Evolutionary conservation across 208 protist species (phyloP), one percentile per base, ranked within the genome.

Genomic region (Leishmania tropica): DNA sequence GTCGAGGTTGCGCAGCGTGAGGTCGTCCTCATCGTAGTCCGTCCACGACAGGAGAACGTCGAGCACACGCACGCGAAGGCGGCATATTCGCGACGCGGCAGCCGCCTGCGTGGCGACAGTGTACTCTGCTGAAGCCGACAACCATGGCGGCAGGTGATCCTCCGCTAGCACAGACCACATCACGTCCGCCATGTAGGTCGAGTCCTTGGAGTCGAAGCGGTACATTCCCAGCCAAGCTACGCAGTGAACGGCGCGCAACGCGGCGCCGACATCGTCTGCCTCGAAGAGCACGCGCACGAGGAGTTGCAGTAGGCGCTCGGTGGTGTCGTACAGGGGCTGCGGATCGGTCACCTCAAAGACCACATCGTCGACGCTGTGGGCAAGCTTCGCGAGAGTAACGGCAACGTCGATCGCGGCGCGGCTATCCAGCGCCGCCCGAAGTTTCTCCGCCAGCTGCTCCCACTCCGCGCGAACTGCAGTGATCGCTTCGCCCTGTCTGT

Each of bases 1-100:
- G 72, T 97, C 94, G 5, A 96, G 75, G 80, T 95, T 93, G 48
- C 90, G 87, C 79, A 97, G 85, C 42, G 94, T 97, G 6, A 84
- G 87, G 3, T 76, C 85, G 5, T 94, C 88, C 31, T 81, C 74
- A 76, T 97, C 94, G 84, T 97, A 94, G 80, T 97, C 94, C 45
- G 87, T 95, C 62, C 76, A 84, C 4, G 87, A 83, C n/a, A 97
- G 88, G 31, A 97, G 64, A n/a, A 97, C 84, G 70, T 97, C 93
- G 17, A 97, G 84, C 53, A 95, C 24, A 17, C 93, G 88, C 45
- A 92, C 80, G 42, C 92, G 91, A 31, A 92, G 58, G 0, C 85
- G 90, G 37, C 47, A 79, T 5, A 88, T 11, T 24, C 78, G 75
- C 40, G 71, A 75, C 7, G 8, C 37, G 3, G 37, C 24, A 10